Evolutionary conservation across 1,284 basidiomycete genomes (phyloP), one percentile per base, ranked within the genome.

Genomic region (Waitea zeae): DNA sequence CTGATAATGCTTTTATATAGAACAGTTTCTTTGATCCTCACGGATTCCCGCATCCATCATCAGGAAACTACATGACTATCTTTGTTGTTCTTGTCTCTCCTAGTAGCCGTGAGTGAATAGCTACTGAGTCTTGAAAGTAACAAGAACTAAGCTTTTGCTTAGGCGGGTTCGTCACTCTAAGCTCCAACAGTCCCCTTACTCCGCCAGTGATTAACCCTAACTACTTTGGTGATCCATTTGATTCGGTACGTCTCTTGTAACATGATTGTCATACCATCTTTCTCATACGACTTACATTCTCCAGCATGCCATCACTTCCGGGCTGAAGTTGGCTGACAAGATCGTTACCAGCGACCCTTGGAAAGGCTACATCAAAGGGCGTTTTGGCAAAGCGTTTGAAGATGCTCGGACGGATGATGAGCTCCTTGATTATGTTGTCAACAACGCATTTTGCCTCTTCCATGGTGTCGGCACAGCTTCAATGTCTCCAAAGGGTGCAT

Each of bases 141-240:
- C n/a, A n/a, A n/a, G n/a, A n/a, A n/a, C n/a, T 26, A 15, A 13
- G 2, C 15, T n/a, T 34, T 14, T 27, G 6, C 6, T 17, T 20
- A 43, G 40, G 40, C 15, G 47, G 46, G n/a, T 17, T 31, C 6
- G 27, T 52, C 13, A 42, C 37, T 4, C 32, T 52, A 3, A 38
- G 38, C 6, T 46, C 44, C 11, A 37, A 35, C 11, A 40, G 48
- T 28, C 48, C 49, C 15, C 49, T 49, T 38, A 38, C 46, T 3
- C 17, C 35, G 5, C 48, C 47, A 2, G 12, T 44, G 13, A 44
- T 50, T 20, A 42, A 50, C 31, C 49, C 56, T 30, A 45, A 51
- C 41, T 46, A 46, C 15, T 50, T 51, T 12, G 22, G 12, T 19
- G 14, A 31, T 7, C 29, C 30, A 2, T 34, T 39, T 27, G 43